Evolutionary conservation across 2,329 filamentous ascomycete species (phyloP).

Genomic region (Nigrospora oryzae): DNA sequence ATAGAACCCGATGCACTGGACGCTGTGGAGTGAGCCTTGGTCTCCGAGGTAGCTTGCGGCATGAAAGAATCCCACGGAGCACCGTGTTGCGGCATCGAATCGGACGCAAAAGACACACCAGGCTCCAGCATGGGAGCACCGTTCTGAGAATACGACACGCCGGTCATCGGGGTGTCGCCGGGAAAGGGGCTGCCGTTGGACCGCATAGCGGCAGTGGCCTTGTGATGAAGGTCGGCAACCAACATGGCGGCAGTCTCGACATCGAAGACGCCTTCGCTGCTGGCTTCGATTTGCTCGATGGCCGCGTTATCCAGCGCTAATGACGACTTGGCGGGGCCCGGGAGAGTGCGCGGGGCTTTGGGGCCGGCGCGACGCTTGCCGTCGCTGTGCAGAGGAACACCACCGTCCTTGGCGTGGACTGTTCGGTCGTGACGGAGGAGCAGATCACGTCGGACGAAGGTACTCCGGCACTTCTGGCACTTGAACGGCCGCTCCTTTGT

Average conservation of each 20-base stretch:
- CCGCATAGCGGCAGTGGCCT: slow-evolving; percentile 68
- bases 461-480: slow-evolving; percentile 95
- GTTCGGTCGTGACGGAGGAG: slow-evolving; percentile 95
- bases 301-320: slow-evolving; percentile 78
- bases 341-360: slow-evolving; percentile 52
- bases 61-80: slow-evolving; percentile 91
- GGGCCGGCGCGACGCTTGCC: slow-evolving; percentile 73
- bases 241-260: slow-evolving; percentile 97
- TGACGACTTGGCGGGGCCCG: slow-evolving; percentile 64
- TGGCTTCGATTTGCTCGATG: slow-evolving; percentile 86
- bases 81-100: slow-evolving; percentile 67
- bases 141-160: slow-evolving; percentile 56
- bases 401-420: slow-evolving; percentile 96
- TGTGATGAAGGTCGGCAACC: slow-evolving; percentile 96
- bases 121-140: slow-evolving; percentile 68
- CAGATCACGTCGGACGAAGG: slow-evolving; percentile 94
- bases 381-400: slow-evolving; percentile 87
- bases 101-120: slow-evolving; percentile 66
- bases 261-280: slow-evolving; percentile 85
- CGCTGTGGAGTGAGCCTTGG: slow-evolving; percentile 67
- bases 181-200: slow-evolving; percentile 48
- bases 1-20: slow-evolving; percentile 58
- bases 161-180: slow-evolving; percentile 46
- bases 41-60: slow-evolving; percentile 58
- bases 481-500: slow-evolving; percentile 99